A percentile compares a stretch with the other conserved stretches of the same genome.
Conservation (phyloP, 495 filamentous ascomycete species). For the Talaromyces stipitatus region DNA sequence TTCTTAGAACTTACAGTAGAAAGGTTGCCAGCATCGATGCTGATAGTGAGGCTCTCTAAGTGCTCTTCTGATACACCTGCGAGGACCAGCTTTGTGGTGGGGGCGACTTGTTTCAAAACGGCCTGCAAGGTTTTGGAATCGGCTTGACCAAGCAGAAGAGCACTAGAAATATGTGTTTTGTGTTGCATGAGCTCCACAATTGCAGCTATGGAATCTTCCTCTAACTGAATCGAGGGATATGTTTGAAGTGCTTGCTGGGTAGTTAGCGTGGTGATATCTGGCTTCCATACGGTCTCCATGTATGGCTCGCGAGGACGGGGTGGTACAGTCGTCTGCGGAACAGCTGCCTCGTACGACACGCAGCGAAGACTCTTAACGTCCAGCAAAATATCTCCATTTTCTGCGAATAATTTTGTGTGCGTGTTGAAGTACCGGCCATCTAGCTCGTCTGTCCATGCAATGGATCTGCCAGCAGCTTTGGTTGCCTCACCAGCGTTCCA, state of each 20-base stretch:
- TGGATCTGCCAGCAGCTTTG: background rate
- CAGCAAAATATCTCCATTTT: slow-evolving; percentile 13
- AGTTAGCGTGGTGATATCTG: background rate
- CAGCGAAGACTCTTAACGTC: slow-evolving; percentile 19
- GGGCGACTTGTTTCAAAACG: too few relatives aligned
- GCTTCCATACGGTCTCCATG: slow-evolving; percentile 1
- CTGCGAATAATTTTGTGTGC: background rate
- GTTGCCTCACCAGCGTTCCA: slow-evolving; percentile 13
- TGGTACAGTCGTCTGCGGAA: slow-evolving; percentile 14
- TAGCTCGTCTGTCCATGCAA: slow-evolving; percentile 5
- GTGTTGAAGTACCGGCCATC: slow-evolving; percentile 7
- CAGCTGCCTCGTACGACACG: slow-evolving; percentile 22
- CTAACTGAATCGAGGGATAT: too few relatives aligned
- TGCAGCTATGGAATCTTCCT: background rate
- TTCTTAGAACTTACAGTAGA: too few relatives aligned
- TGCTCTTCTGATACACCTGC: too few relatives aligned
- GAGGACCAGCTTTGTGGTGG: too few relatives aligned
- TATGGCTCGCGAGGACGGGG: slow-evolving; percentile 4
- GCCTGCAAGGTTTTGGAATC: too few relatives aligned
- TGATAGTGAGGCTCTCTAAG: too few relatives aligned
- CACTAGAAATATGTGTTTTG: background rate
- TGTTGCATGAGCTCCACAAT: background rate
- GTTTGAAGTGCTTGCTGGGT: background rate
- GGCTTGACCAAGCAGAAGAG: background rate
- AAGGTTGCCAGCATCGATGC: too few relatives aligned